phyloP scores from a whole-genome alignment of 2,329 filamentous ascomycete genomes.

The Lojkania enalia region DNA sequence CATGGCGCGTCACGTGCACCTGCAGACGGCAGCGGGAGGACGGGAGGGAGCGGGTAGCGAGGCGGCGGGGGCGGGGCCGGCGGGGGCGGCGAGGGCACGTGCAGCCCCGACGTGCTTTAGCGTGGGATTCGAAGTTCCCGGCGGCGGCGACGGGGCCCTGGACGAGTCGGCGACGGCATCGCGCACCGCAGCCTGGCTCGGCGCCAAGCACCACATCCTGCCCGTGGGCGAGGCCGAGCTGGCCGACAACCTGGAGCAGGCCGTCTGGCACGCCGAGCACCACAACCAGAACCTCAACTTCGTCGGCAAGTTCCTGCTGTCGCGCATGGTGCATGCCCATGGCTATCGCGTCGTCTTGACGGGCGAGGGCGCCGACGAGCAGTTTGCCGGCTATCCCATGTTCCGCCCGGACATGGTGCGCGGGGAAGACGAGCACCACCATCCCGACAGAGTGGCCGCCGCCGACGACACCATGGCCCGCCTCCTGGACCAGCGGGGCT shows the following conservation, averaged over 20 bases:
- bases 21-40: too few relatives aligned
- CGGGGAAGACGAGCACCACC: conserved; percentile 50
- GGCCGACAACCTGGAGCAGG: conserved; percentile 49
- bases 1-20: conserved; percentile 58
- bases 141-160: too few relatives aligned
- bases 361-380: conserved; percentile 58
- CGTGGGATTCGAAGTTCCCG: too few relatives aligned
- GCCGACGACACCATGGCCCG: conserved; percentile 16
- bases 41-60: too few relatives aligned
- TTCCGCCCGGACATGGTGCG: conserved; percentile 54
- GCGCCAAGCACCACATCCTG: conserved; percentile 49
- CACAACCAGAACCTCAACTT: conserved; percentile 57
- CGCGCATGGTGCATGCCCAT: conserved; percentile 48
- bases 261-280: conserved; percentile 51
- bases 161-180: conserved; percentile 50
- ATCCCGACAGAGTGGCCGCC: conserved; percentile 11
- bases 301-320: conserved; percentile 57
- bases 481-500: too few relatives aligned
- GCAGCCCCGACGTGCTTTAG: too few relatives aligned
- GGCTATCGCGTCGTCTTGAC: conserved; percentile 60
- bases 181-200: conserved; percentile 54
- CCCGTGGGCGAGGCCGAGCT: conserved; percentile 46
- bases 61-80: too few relatives aligned
- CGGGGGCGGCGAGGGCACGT: too few relatives aligned
- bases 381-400: conserved; percentile 57